A percentile compares a stretch with the other conserved stretches of the same genome.
These are phyloP conservation scores for Rhododendron ferrugineum DNA, from an alignment of 148 eudicot genomes.

Conservation along the genomic window DNA sequence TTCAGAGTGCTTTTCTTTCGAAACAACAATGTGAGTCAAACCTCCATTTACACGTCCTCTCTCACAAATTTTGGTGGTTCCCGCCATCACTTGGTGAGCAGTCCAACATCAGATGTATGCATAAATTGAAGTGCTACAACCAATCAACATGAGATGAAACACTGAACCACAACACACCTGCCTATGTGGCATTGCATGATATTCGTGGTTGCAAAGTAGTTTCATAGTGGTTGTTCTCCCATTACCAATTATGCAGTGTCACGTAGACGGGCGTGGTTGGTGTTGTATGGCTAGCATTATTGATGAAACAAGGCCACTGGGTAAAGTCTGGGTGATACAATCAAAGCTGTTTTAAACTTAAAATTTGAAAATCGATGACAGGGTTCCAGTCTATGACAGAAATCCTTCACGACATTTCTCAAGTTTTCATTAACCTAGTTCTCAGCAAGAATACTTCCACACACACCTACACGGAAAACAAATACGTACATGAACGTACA, in stretches of 20 bases:
- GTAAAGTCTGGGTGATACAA: background rate
- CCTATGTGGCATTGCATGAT: too few relatives aligned
- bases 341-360: background rate
- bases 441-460: background rate
- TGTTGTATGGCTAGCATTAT: too few relatives aligned
- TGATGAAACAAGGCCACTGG: background rate
- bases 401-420: background rate
- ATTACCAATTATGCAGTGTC: too few relatives aligned
- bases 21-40: background rate
- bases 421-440: background rate
- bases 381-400: background rate
- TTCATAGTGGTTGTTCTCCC: too few relatives aligned
- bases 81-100: background rate
- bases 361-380: background rate
- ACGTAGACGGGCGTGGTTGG: too few relatives aligned
- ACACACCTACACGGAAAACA: background rate
- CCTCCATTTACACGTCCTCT: background rate
- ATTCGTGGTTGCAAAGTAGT: too few relatives aligned
- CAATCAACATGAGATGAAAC: background rate
- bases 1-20: background rate
- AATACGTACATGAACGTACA: background rate
- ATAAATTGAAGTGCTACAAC: background rate
- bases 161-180: too few relatives aligned
- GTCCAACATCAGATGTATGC: background rate
- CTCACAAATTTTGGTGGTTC: background rate